These are phyloP conservation scores for Gonapodya prolifera DNA, from an alignment of 192 early-diverging fungal species.

Conservation along the genomic window DNA sequence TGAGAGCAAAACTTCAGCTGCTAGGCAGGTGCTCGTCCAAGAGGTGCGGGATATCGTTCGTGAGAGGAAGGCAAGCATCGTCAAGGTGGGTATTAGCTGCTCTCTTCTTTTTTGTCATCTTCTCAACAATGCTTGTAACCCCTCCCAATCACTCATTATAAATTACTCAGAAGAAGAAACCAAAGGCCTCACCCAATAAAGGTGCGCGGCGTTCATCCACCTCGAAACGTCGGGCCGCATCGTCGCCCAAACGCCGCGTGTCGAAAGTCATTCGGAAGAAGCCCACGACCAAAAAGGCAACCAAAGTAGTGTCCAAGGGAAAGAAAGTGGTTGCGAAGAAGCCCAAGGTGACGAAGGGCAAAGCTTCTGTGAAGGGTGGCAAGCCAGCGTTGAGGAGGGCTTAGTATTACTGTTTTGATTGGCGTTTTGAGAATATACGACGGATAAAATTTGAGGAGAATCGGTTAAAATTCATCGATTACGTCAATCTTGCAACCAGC, in stretches of 20 bases:
- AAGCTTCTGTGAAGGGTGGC: background rate
- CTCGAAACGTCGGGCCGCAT: background rate
- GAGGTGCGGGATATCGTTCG: background rate
- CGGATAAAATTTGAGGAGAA: too few species aligned
- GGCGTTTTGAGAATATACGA: too few species aligned
- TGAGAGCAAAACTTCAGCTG: background rate
- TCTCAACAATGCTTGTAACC: too few species aligned
- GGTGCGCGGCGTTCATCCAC: background rate
- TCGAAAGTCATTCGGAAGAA: background rate
- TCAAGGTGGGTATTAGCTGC: background rate
- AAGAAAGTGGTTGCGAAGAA: too few species aligned
- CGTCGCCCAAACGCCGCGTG: background rate
- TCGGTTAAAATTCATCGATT: too few species aligned
- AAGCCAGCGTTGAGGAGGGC: too few species aligned
- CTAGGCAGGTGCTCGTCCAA: background rate
- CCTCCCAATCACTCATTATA: background rate
- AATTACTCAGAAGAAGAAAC: background rate
- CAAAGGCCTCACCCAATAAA: background rate
- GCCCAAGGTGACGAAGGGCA: too few species aligned
- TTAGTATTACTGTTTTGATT: too few species aligned
- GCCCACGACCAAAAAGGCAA: background rate
- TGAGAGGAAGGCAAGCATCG: background rate
- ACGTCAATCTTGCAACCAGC: too few species aligned
- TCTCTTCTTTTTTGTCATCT: background rate
- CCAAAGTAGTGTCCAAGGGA: background rate